A percentile compares a stretch with the other conserved stretches of the same genome.
phyloP scores from a whole-genome alignment of 2,329 filamentous ascomycete species.

The Lecanoromycetidae sp. region DNA sequence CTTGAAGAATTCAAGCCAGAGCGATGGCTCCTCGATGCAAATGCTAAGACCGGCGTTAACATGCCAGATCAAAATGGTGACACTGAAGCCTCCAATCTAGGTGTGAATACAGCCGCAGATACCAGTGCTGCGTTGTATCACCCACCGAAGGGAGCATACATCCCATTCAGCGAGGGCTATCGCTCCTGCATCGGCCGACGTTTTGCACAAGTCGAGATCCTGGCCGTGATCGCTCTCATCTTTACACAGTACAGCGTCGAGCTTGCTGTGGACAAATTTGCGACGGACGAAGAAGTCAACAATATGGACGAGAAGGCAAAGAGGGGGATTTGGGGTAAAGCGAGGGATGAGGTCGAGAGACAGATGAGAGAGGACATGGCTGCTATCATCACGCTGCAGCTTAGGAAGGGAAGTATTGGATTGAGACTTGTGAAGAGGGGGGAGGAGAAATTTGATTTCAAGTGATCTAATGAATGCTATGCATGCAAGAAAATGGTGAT shows the following conservation, averaged over 20 bases:
- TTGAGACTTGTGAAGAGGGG: constrained; percentile 58
- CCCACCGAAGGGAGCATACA: constrained; percentile 40
- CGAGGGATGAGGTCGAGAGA: constrained; percentile 42
- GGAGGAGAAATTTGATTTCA: constrained; percentile 48
- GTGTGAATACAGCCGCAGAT: constrained; percentile 31
- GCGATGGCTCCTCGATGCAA: constrained; percentile 49
- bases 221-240: constrained; percentile 41
- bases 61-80: constrained; percentile 11
- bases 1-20: constrained; percentile 58
- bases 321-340: constrained; percentile 47
- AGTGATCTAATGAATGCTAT: too few species aligned
- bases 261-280: constrained; percentile 53
- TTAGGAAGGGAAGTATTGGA: constrained; percentile 51
- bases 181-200: constrained; percentile 43
- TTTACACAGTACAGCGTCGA: constrained; percentile 53
- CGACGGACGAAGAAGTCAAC: constrained; percentile 42
- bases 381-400: constrained; percentile 59
- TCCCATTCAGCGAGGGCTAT: constrained; percentile 46
- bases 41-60: constrained; percentile 6
- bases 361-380: constrained; percentile 44
- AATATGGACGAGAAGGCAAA: constrained; percentile 38
- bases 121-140: constrained; percentile 51
- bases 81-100: constrained; percentile 14
- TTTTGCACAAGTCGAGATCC: constrained; percentile 46
- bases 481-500: too few species aligned